Evolutionary conservation across 176 grass and related monocot genomes (phyloP).

Genomic region (Avena atlantica): DNA sequence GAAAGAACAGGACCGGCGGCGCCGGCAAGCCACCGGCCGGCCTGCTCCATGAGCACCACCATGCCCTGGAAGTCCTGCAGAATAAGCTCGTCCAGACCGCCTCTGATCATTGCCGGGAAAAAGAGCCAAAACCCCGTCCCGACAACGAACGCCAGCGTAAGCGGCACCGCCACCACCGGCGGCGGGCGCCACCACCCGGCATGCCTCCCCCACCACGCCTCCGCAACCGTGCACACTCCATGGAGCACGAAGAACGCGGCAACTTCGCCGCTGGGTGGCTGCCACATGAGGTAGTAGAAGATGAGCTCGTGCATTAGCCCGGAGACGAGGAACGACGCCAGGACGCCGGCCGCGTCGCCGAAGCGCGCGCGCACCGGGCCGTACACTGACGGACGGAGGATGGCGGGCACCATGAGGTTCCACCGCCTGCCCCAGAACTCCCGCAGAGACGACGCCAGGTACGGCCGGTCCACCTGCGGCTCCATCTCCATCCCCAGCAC

Average conservation of each 20-base stretch:
- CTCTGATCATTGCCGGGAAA: slow-evolving; percentile 51
- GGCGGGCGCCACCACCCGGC: slow-evolving; percentile 40
- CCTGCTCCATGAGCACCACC: background rate
- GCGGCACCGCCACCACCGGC: slow-evolving; percentile 24
- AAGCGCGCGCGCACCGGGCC: slow-evolving; percentile 42
- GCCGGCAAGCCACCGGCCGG: background rate
- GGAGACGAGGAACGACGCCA: slow-evolving; percentile 64
- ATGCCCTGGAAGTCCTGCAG: slow-evolving; percentile 1
- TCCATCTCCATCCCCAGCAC: slow-evolving; percentile 66
- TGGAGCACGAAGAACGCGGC: slow-evolving; percentile 68
- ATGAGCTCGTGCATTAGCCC: slow-evolving; percentile 81
- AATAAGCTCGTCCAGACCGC: slow-evolving; percentile 49
- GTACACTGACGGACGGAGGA: slow-evolving; percentile 65
- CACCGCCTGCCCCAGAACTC: slow-evolving; percentile 71
- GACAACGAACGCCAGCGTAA: slow-evolving; percentile 59
- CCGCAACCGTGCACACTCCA: slow-evolving; percentile 49
- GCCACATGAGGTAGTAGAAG: slow-evolving; percentile 62
- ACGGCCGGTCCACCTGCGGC: slow-evolving; percentile 57
- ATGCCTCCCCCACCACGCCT: slow-evolving; percentile 39
- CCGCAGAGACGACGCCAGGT: slow-evolving; percentile 51
- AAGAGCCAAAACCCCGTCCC: slow-evolving; percentile 58
- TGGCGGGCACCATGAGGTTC: slow-evolving; percentile 72
- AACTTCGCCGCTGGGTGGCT: slow-evolving; percentile 51
- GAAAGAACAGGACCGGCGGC: background rate
- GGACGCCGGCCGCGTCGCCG: slow-evolving; percentile 41